A percentile compares a stretch with the other conserved stretches of the same genome.
These are phyloP conservation scores for Pseudogymnoascus sp. DNA, from an alignment of 2,329 filamentous ascomycete genomes.

Conservation along the genomic window DNA sequence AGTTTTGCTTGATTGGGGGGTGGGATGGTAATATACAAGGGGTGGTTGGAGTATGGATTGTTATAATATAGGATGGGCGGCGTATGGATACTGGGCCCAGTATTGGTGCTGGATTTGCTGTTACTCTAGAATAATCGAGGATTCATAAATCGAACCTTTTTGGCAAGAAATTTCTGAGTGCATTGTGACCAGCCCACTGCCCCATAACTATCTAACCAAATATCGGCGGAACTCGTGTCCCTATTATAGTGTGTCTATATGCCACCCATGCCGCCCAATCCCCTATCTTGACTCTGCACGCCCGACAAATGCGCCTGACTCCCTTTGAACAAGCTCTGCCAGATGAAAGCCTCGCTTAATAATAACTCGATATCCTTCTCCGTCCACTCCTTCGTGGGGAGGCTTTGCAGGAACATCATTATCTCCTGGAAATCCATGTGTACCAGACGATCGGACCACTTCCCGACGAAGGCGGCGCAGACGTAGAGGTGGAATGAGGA, in stretches of 20 bases:
- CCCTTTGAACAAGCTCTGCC: conserved; percentile 95
- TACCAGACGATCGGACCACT: conserved; percentile 91
- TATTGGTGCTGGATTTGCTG: background rate
- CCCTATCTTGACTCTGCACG: conserved; percentile 12
- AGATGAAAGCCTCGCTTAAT: conserved; percentile 94
- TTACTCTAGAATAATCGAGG: conserved; percentile 27
- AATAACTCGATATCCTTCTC: conserved; percentile 97
- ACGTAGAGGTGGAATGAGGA: conserved; percentile 98
- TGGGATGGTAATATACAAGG: background rate
- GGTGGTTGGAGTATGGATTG: background rate
- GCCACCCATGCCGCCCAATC: background rate
- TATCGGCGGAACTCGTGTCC: background rate
- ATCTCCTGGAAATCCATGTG: conserved; percentile 98
- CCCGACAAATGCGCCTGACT: conserved; percentile 80
- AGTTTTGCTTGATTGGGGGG: conserved; percentile 35
- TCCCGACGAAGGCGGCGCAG: conserved; percentile 93
- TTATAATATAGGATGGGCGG: background rate
- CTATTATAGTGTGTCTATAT: conserved; percentile 5
- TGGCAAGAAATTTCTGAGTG: conserved; percentile 7
- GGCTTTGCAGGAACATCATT: conserved; percentile 97
- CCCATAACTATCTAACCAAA: conserved; percentile 1
- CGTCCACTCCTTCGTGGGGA: conserved; percentile 90
- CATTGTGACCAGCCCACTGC: conserved; percentile 9
- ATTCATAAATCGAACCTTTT: background rate
- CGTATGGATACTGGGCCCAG: background rate